A percentile compares a stretch with the other conserved stretches of the same genome.
These are phyloP conservation scores for Botrytis hyacinthi DNA, from an alignment of 2,329 filamentous ascomycete species.

Conservation along the genomic window DNA sequence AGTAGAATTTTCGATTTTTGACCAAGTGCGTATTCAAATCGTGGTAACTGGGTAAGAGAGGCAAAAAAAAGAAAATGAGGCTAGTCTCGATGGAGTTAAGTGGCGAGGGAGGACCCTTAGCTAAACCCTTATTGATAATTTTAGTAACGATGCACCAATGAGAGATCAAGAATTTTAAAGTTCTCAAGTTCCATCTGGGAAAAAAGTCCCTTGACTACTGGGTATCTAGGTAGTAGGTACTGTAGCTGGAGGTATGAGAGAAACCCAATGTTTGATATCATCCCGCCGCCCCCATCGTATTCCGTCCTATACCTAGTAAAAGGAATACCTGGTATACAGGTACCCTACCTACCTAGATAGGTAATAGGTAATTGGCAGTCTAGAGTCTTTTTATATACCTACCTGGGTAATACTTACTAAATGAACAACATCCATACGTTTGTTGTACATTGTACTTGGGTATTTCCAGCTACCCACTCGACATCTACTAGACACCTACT, in stretches of 20 bases:
- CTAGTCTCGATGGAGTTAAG: background rate
- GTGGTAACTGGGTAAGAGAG: background rate
- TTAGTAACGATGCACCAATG: background rate
- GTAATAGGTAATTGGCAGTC: no score
- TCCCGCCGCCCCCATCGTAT: background rate
- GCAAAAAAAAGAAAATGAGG: background rate
- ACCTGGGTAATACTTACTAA: background rate
- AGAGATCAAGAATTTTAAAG: background rate
- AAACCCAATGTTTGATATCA: background rate
- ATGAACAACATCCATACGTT: background rate
- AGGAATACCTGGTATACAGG: no score
- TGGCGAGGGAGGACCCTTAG: background rate
- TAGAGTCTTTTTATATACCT: background rate
- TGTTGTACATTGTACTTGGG: no score
- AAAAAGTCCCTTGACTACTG: background rate
- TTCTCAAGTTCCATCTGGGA: background rate
- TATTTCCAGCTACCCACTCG: no score
- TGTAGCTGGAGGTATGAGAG: no score
- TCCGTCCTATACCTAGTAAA: background rate
- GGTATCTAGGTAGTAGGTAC: no score
- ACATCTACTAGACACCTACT: no score
- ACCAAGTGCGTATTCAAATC: background rate
- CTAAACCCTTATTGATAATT: background rate
- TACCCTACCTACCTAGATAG: no score
- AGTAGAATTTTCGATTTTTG: background rate